Percentiles rank a stretch among this genome's conserved stretches.
These are phyloP conservation scores for Melaleuca quinquenervia DNA, from an alignment of 345 rosid genomes.

Conservation along the genomic window DNA sequence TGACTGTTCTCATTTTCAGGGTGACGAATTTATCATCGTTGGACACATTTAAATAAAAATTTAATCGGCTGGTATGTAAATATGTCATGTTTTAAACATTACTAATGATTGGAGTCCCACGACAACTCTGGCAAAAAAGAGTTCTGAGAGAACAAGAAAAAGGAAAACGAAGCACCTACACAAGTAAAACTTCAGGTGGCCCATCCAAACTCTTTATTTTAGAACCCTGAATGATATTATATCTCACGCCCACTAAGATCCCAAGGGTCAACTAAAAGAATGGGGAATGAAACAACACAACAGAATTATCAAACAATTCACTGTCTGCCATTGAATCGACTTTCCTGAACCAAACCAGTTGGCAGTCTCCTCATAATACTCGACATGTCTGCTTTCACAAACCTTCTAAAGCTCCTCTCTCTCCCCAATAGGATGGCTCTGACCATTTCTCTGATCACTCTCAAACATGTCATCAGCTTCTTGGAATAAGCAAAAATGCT, in stretches of 20 bases:
- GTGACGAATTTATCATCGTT: accelerated
- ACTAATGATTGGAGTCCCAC: neutral
- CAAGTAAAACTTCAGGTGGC: neutral
- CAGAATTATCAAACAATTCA: slow-evolving; percentile 28
- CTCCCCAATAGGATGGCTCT: slow-evolving; percentile 6
- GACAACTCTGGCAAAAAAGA: neutral
- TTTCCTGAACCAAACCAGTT: slow-evolving; percentile 65
- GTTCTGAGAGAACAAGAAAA: neutral
- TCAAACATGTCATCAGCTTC: neutral
- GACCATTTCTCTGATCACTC: slow-evolving; percentile 3
- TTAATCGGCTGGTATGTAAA: neutral
- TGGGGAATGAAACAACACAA: slow-evolving; percentile 8
- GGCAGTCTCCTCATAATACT: slow-evolving; percentile 44
- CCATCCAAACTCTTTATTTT: neutral
- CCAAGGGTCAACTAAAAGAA: neutral
- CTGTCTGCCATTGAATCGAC: slow-evolving; percentile 73
- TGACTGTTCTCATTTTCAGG: accelerated
- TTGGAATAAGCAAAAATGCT: slow-evolving; percentile 27
- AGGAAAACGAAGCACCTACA: neutral
- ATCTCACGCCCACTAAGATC: neutral
- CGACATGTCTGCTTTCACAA: slow-evolving; percentile 45
- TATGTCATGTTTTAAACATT: neutral
- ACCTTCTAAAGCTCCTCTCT: slow-evolving; percentile 24
- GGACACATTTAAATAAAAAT: neutral
- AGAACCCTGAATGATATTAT: neutral